Percentiles rank a stretch among this genome's conserved stretches.
These are phyloP conservation scores for Iris macrosiphon DNA, from an alignment of 106 monocot species.

Conservation along the genomic window DNA sequence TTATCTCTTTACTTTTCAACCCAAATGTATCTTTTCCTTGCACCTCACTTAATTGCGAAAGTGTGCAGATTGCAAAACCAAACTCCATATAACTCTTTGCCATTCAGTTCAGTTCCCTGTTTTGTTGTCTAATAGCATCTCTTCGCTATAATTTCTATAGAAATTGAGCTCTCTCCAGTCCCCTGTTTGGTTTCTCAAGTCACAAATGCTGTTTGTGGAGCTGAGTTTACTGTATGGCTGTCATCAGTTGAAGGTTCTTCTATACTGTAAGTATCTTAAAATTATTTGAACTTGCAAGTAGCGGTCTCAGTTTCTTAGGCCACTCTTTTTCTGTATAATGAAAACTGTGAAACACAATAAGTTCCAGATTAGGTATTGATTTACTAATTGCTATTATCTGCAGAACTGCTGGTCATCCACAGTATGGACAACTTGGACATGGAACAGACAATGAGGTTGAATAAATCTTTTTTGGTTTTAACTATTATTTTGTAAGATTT, in stretches of 20 bases:
- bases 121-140: neutral
- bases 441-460: conserved; percentile 90
- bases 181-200: conserved; percentile 62
- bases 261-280: conserved; percentile 60
- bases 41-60: too few species aligned
- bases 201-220: conserved; percentile 73
- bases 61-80: too few species aligned
- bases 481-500: neutral
- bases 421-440: conserved; percentile 99
- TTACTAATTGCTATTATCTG: conserved; percentile 6
- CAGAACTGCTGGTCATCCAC: conserved; percentile 92
- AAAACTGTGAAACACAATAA: too few species aligned
- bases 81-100: neutral
- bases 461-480: neutral
- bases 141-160: conserved; percentile 23
- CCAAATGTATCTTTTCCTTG: too few species aligned
- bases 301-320: too few species aligned
- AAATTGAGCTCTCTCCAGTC: conserved; percentile 80
- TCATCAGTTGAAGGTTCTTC: conserved; percentile 84
- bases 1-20: too few species aligned
- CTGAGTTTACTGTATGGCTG: conserved; percentile 93
- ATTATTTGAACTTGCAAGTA: neutral
- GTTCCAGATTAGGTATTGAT: neutral
- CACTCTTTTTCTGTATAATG: too few species aligned
- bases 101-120: neutral